Conservation (phyloP, 1,139 yeast species). For the Pichia kudriavzevii region DNA sequence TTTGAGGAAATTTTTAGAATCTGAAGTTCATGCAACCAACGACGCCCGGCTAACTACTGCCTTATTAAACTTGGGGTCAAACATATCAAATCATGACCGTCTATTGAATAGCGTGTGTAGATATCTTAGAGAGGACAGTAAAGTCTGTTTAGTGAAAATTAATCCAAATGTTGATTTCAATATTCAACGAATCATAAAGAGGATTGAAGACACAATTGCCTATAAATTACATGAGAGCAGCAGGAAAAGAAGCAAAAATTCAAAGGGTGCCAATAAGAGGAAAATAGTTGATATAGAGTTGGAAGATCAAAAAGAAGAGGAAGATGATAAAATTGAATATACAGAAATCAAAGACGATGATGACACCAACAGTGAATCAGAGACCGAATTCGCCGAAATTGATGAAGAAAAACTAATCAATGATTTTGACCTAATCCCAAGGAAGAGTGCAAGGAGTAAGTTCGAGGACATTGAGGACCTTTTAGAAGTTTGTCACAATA, state of each 20-base stretch:
- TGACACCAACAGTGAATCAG: constrained; percentile 8
- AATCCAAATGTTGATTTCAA: constrained; percentile 19
- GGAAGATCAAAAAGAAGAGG: constrained; percentile 18
- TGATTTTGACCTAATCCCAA: constrained; percentile 17
- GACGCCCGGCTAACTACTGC: constrained; percentile 34
- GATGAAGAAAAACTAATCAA: constrained; percentile 15
- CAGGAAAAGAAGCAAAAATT: background rate
- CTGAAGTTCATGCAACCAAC: constrained; percentile 10
- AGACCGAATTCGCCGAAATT: constrained; percentile 18
- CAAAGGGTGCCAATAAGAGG: constrained; percentile 1
- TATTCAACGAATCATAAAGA: constrained; percentile 11
- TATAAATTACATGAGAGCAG: constrained; percentile 5
- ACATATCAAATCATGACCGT: constrained; percentile 48
- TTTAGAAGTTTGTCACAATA: constrained; percentile 22
- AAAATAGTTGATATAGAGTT: constrained; percentile 4
- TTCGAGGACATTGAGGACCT: constrained; percentile 30
- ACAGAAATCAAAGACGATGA: constrained; percentile 15
- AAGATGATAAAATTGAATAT: constrained; percentile 14
- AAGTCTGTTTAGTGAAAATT: constrained; percentile 20
- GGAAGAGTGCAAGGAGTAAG: constrained; percentile 21
- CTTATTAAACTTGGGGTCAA: constrained; percentile 46
- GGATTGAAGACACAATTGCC: constrained; percentile 12
- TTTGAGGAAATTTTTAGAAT: constrained; percentile 29
- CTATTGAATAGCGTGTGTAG: constrained; percentile 37
- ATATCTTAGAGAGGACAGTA: constrained; percentile 21